Evolutionary conservation across 2,329 filamentous ascomycete species (phyloP).

Genomic region (Juglanconis sp.): DNA sequence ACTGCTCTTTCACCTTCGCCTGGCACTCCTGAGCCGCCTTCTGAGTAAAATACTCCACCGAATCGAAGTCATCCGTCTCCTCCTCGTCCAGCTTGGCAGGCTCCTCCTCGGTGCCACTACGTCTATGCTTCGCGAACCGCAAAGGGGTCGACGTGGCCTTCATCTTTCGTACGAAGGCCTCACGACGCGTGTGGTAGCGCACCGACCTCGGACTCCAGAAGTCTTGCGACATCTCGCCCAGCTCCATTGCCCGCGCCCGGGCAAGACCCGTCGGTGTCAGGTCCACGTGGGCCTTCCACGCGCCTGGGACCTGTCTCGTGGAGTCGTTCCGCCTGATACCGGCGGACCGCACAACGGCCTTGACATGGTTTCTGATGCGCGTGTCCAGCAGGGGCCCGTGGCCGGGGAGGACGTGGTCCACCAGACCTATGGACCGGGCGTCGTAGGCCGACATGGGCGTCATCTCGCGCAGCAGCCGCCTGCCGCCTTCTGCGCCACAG

Average conservation of each 20-base stretch:
- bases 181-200: constrained; percentile 36
- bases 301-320: constrained; percentile 13
- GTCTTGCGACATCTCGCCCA: constrained; percentile 39
- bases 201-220: constrained; percentile 36
- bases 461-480: constrained; percentile 33
- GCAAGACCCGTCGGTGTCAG: constrained; percentile 30
- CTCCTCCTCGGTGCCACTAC: constrained; percentile 14
- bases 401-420: constrained; percentile 37
- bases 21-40: constrained; percentile 4
- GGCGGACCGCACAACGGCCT: constrained; percentile 24
- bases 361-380: constrained; percentile 33
- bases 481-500: constrained; percentile 31
- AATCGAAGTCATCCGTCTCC: constrained; percentile 34
- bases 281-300: constrained; percentile 35
- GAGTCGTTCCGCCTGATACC: background rate
- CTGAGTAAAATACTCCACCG: constrained; percentile 23
- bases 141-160: constrained; percentile 34
- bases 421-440: constrained; percentile 34
- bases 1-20: background rate
- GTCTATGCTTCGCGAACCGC: constrained; percentile 36
- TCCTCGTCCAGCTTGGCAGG: constrained; percentile 31
- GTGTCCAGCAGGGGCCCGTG: constrained; percentile 31
- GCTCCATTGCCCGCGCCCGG: constrained; percentile 32
- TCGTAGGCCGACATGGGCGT: constrained; percentile 34
- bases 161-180: constrained; percentile 38